Percentiles rank a stretch among this genome's conserved stretches.
Evolutionary conservation across 2,329 filamentous ascomycete genomes (phyloP).

Genomic region (Penicillium olsonii): DNA sequence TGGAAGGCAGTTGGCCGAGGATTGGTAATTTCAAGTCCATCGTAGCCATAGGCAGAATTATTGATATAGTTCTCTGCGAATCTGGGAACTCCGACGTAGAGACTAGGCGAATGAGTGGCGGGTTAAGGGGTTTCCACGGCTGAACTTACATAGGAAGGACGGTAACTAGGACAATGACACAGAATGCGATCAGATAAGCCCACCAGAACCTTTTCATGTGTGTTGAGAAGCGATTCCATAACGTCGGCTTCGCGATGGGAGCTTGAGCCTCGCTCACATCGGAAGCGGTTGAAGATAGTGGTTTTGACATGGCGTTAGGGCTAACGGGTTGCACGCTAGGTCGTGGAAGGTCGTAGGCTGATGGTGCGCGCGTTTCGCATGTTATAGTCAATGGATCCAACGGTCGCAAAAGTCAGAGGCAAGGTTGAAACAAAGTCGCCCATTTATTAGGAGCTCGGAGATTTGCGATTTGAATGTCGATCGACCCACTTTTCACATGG

Average conservation of each 20-base stretch:
- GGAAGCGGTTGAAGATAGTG: slow-evolving; percentile 14
- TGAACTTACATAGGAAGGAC: slow-evolving; percentile 25
- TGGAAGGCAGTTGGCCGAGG: slow-evolving; percentile 26
- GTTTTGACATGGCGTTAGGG: slow-evolving; percentile 24
- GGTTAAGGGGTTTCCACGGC: background rate
- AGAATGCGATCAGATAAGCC: slow-evolving; percentile 24
- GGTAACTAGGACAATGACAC: slow-evolving; percentile 21
- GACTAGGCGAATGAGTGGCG: slow-evolving; percentile 10
- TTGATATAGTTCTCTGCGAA: slow-evolving; percentile 29
- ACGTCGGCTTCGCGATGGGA: slow-evolving; percentile 13
- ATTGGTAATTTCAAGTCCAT: slow-evolving; percentile 26
- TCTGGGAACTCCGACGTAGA: slow-evolving; percentile 28
- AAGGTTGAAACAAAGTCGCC: background rate
- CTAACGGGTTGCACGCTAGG: background rate
- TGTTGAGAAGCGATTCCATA: slow-evolving; percentile 22
- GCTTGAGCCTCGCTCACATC: slow-evolving; percentile 4
- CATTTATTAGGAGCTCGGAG: background rate
- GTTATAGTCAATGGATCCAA: background rate
- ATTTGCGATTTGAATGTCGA: slow-evolving; percentile 1
- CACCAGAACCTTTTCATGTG: slow-evolving; percentile 33
- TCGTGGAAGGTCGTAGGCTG: background rate
- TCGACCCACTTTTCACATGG: slow-evolving; percentile 10
- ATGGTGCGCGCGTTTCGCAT: background rate
- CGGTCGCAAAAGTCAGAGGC: background rate
- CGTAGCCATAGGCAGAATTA: slow-evolving; percentile 22